phyloP scores from a whole-genome alignment of 306 rosid species.

The Medicago ruthenica region DNA sequence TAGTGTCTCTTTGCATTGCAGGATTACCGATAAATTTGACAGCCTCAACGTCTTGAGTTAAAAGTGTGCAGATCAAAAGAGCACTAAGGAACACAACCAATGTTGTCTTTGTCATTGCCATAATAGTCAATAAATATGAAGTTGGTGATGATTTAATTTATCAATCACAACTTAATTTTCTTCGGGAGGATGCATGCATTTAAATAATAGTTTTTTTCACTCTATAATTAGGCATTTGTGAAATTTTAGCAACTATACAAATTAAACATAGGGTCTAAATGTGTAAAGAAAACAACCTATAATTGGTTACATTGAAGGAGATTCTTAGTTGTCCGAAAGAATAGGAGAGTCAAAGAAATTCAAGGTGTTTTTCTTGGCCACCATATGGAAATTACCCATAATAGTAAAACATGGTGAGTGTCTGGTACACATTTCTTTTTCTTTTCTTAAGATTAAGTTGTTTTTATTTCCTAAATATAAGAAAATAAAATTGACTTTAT shows the following conservation, averaged over 20 bases:
- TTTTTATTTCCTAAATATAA: too few relatives aligned
- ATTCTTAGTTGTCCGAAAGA: neutral
- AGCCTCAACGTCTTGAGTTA: neutral
- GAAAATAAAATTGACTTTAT: too few relatives aligned
- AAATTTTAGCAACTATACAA: neutral
- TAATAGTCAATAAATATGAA: neutral
- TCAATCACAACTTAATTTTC: neutral
- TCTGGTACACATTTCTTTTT: too few relatives aligned
- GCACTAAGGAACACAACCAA: slow-evolving; percentile 5
- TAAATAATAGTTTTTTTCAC: neutral
- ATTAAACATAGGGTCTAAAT: neutral
- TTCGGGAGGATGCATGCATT: neutral
- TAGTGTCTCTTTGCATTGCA: neutral
- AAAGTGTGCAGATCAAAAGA: neutral
- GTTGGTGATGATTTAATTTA: neutral
- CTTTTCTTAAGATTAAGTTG: too few relatives aligned
- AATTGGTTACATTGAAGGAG: neutral
- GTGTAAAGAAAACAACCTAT: neutral
- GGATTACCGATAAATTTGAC: accelerated
- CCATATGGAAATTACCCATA: neutral
- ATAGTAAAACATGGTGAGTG: too few relatives aligned
- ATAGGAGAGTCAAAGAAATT: neutral
- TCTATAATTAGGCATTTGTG: neutral
- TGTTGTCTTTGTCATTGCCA: slow-evolving; percentile 23
- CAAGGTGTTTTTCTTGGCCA: neutral